Conservation (phyloP, 768 basidiomycete genomes). For the Podaxis carcinomalis region DNA sequence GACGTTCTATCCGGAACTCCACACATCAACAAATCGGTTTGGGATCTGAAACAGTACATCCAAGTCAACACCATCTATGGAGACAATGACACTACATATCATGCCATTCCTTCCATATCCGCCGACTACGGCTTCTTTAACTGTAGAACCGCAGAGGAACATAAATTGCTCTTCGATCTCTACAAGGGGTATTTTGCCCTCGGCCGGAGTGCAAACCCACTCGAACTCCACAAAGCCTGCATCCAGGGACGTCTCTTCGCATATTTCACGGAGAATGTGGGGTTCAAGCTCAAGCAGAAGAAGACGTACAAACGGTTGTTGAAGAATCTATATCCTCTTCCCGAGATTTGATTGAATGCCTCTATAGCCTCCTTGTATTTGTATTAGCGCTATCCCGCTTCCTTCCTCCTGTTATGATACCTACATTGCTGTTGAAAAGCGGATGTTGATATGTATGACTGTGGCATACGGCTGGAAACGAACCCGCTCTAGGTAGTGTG, state of each 20-base stretch:
- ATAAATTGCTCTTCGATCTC: constrained; percentile 21
- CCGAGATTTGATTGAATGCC: neutral
- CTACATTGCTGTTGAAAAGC: no score
- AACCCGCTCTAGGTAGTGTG: no score
- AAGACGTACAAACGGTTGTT: constrained; percentile 24
- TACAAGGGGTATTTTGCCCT: constrained; percentile 28
- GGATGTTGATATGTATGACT: neutral
- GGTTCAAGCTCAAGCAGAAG: constrained; percentile 20
- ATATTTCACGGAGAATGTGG: constrained; percentile 16
- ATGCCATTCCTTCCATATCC: constrained; percentile 10
- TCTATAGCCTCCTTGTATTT: neutral
- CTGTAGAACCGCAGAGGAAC: constrained; percentile 24
- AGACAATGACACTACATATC: neutral
- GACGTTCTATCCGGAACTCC: constrained; percentile 22
- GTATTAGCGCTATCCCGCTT: neutral
- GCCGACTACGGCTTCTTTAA: constrained; percentile 34
- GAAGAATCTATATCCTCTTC: constrained; percentile 27
- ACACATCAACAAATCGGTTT: constrained; percentile 24
- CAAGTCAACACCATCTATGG: constrained; percentile 3
- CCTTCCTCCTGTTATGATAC: neutral
- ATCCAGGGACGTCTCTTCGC: constrained; percentile 26
- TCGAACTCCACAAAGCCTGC: constrained; percentile 31
- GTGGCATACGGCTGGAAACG: no score
- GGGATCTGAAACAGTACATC: constrained; percentile 31
- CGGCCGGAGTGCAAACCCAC: constrained; percentile 18